Evolutionary conservation across 2,329 filamentous ascomycete species (phyloP).

Genomic region (Aspergillus calidoustus): DNA sequence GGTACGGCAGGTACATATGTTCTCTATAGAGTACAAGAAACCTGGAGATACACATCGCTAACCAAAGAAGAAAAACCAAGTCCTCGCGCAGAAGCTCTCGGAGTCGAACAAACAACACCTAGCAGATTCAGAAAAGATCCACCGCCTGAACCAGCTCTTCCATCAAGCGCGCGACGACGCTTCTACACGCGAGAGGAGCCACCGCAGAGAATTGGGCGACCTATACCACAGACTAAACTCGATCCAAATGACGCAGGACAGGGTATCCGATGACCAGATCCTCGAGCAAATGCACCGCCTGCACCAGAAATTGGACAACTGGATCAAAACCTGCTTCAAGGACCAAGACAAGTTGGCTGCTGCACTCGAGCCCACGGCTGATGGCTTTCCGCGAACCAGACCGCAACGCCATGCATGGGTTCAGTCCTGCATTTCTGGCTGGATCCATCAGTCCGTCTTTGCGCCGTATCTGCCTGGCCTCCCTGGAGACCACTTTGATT

Average conservation of each 20-base stretch:
- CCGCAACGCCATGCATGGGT: conserved; percentile 10
- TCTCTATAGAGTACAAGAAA: too few relatives aligned
- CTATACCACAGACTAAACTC: conserved; percentile 2
- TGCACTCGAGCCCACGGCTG: not conserved
- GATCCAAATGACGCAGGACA: not conserved
- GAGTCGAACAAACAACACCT: not conserved
- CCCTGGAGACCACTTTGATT: not conserved
- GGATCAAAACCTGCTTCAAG: conserved; percentile 12
- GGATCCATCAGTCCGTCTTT: conserved; percentile 2
- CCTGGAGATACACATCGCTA: not conserved
- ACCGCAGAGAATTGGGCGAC: not conserved
- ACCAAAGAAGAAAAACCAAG: not conserved
- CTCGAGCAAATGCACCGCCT: conserved; percentile 2
- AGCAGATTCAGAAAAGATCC: conserved; percentile 1
- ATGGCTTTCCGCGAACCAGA: not conserved
- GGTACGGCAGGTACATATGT: too few relatives aligned
- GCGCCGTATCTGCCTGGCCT: not conserved
- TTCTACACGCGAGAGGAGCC: not conserved
- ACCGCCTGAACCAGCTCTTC: not conserved
- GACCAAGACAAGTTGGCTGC: not conserved
- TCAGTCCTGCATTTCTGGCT: not conserved
- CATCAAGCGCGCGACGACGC: conserved; percentile 2
- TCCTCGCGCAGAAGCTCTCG: not conserved
- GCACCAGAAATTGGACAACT: conserved; percentile 7
- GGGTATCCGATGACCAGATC: conserved; percentile 1